Conservation (phyloP, 106 monocot species). For the Alisma plantagoaquatica region DNA sequence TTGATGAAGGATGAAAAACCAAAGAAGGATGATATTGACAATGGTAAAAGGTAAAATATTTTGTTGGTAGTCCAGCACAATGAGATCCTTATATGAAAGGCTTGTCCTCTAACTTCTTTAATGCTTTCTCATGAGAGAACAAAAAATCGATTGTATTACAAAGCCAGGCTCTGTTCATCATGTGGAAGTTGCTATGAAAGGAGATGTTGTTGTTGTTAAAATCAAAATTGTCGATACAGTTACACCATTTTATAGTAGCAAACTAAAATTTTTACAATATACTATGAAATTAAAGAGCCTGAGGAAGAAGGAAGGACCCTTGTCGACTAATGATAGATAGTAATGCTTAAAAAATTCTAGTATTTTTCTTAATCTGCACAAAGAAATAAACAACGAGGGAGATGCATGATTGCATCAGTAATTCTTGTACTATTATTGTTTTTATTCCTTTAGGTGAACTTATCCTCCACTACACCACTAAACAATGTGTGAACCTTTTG, state of each 20-base stretch:
- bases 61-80: neutral
- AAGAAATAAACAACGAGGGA: too few species aligned
- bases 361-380: too few species aligned
- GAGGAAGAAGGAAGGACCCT: neutral
- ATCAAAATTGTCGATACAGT: neutral
- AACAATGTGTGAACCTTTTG: too few species aligned
- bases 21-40: neutral
- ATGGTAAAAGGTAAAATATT: neutral
- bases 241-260: neutral
- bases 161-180: neutral
- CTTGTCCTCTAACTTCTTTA: constrained; percentile 1
- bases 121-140: neutral
- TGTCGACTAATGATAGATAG: too few species aligned
- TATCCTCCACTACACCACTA: too few species aligned
- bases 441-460: too few species aligned
- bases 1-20: too few species aligned
- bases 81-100: constrained; percentile 8
- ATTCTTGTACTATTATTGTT: too few species aligned
- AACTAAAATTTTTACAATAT: neutral
- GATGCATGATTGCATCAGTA: too few species aligned
- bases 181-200: neutral
- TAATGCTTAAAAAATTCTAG: too few species aligned
- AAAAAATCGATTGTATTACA: neutral
- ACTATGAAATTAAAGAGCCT: neutral
- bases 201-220: neutral